Evolutionary conservation across 306 rosid species (phyloP), one percentile per base, ranked within the genome.

Genomic region (Morella rubra): DNA sequence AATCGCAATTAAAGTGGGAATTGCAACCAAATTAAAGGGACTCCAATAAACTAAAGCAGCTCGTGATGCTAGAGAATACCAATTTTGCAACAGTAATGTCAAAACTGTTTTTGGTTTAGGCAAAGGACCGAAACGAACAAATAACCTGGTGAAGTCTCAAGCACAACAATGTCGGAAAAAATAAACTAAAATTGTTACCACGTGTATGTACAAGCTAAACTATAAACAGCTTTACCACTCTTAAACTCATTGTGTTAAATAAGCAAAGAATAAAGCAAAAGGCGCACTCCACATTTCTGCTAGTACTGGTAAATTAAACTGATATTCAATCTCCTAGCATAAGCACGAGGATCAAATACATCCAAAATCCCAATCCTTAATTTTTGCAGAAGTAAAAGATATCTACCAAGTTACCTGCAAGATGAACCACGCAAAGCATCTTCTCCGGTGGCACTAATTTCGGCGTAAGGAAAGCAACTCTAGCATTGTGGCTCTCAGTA

Each of bases 381-480:
- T 58, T 7, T 13, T 42, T 18, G 13, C 5, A 2, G 40, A 58
- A 19, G 41, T 4, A 20, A 73, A 79, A 67, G 19, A 16, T 58
- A 22, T 27, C 16, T n/a, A 77, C 27, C 45, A 7, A 12, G 16
- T 44, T 88, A 94, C 98, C 97, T 84, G 98, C 98, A 79, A 95
- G 95, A 84, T 92, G 98, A 88, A 95, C 86, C 18, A 95, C 96
- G 62, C 98, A 95, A 5, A 97, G 87, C 97, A 95, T 88, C 73
- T 73, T 86, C 69, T 84, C 87, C 6, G 92, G 85, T 0, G 97
- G 91, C 16, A 90, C 92, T 13, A 41, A 75, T 69, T 92, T 95
- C 0, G 98, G 96, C 79, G 79, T 77, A 22, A 95, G 96, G 77
- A 95, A 90, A 7, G 96, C 96, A 86, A 95, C 97, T 86, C 96